Evolutionary conservation across 176 grass and related monocot species (phyloP).

Genomic region (Juncus effusus): DNA sequence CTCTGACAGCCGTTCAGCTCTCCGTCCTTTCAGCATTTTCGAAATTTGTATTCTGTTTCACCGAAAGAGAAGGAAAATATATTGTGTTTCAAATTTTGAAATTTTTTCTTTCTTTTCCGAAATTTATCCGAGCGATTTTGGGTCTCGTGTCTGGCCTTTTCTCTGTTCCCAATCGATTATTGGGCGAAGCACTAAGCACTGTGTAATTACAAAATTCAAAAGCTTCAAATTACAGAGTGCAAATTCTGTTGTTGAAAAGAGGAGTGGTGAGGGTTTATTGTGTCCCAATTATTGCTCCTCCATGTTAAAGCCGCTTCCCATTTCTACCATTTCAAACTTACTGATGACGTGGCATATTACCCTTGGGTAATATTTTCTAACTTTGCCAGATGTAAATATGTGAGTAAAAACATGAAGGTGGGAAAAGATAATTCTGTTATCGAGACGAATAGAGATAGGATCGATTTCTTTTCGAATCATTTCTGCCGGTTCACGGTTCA

Average conservation of each 20-base stretch:
- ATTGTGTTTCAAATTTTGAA: constrained; percentile 1
- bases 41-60: constrained; percentile 20
- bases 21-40: constrained; percentile 10
- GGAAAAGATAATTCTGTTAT: too few relatives aligned
- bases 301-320: too few relatives aligned
- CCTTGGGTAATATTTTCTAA: too few relatives aligned
- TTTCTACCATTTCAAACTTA: too few relatives aligned
- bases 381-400: too few relatives aligned
- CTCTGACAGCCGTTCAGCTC: not conserved
- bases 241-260: not conserved
- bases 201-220: too few relatives aligned
- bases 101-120: not conserved
- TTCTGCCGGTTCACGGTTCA: too few relatives aligned
- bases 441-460: too few relatives aligned
- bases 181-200: too few relatives aligned
- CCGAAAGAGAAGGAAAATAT: not conserved
- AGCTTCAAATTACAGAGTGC: not conserved
- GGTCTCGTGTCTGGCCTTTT: not conserved
- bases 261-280: not conserved
- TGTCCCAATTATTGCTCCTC: not conserved
- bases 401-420: too few relatives aligned
- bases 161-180: not conserved
- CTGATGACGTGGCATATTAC: too few relatives aligned
- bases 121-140: constrained; percentile 11
- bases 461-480: too few relatives aligned